Percentiles rank a stretch among this genome's conserved stretches.
Evolutionary conservation across 2,329 filamentous ascomycete genomes (phyloP).

Genomic region (Ophiostoma tasmaniense): DNA sequence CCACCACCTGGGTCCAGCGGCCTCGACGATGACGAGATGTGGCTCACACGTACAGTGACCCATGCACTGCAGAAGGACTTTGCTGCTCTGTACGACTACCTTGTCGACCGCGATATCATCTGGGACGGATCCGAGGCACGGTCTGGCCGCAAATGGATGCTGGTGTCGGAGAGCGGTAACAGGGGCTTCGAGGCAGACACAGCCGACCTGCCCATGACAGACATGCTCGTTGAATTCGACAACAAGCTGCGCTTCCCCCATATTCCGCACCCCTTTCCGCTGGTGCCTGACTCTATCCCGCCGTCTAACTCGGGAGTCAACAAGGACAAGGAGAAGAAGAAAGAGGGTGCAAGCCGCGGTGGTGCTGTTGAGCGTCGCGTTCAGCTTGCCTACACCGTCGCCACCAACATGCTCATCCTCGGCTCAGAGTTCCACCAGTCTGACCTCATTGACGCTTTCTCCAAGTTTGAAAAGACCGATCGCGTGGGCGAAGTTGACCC

Average conservation of each 20-base stretch:
- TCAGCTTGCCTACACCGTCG: constrained; percentile 50
- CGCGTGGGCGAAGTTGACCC: constrained; percentile 43
- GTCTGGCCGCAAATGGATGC: constrained; percentile 56
- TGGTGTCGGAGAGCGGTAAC: constrained; percentile 42
- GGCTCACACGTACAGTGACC: constrained; percentile 53
- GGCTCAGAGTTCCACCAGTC: constrained; percentile 46
- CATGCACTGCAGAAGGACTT: constrained; percentile 57
- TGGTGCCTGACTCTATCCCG: constrained; percentile 48
- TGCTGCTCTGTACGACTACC: constrained; percentile 59
- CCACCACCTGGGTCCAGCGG: constrained; percentile 16
- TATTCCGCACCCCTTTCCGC: constrained; percentile 57
- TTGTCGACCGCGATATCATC: constrained; percentile 57
- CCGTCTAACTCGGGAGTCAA: constrained; percentile 19
- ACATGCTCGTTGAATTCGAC: constrained; percentile 59
- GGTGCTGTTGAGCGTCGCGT: constrained; percentile 39
- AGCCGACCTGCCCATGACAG: constrained; percentile 52
- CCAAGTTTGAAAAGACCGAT: constrained; percentile 49
- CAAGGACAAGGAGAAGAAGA: constrained; percentile 21
- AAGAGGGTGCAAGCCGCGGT: constrained; percentile 19
- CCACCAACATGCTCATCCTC: constrained; percentile 50
- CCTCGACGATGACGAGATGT: constrained; percentile 38
- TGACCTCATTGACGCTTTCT: constrained; percentile 46
- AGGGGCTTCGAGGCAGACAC: constrained; percentile 42
- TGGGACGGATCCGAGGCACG: constrained; percentile 58
- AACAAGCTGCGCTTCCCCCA: constrained; percentile 54